Evolutionary conservation across 441 rosid genomes (phyloP).

Genomic region (Syzygium malaccense): DNA sequence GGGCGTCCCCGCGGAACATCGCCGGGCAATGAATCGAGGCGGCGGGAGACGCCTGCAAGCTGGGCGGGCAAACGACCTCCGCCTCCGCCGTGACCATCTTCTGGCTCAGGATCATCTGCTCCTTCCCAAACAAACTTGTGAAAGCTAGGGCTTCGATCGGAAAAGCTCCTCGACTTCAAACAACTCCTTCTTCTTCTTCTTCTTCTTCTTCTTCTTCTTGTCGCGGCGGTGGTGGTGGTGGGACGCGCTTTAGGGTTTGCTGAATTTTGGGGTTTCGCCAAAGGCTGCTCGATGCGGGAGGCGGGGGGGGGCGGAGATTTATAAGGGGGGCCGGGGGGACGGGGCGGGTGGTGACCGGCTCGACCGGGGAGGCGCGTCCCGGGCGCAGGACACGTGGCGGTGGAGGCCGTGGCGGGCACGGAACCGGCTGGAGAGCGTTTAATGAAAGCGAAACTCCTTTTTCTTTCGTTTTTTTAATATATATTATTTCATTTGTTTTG

Average conservation of each 20-base stretch:
- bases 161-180: neutral
- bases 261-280: neutral
- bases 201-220: neutral
- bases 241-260: neutral
- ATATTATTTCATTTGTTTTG: too few species aligned
- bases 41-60: conserved; percentile 15
- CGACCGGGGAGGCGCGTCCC: neutral
- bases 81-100: conserved; percentile 52
- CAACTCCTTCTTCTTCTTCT: too few species aligned
- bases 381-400: neutral
- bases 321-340: neutral
- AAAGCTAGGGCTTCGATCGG: neutral
- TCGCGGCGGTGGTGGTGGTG: neutral
- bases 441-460: neutral
- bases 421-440: neutral
- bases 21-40: conserved; percentile 42
- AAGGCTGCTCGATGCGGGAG: accelerated
- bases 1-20: conserved; percentile 17
- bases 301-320: accelerated
- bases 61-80: conserved; percentile 23
- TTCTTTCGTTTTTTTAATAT: neutral
- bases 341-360: neutral
- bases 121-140: neutral
- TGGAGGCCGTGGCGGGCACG: neutral
- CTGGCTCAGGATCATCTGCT: conserved; percentile 35